These are phyloP conservation scores for Rhizophagus clarus DNA, from an alignment of 192 early-diverging fungal genomes.

Conservation along the genomic window DNA sequence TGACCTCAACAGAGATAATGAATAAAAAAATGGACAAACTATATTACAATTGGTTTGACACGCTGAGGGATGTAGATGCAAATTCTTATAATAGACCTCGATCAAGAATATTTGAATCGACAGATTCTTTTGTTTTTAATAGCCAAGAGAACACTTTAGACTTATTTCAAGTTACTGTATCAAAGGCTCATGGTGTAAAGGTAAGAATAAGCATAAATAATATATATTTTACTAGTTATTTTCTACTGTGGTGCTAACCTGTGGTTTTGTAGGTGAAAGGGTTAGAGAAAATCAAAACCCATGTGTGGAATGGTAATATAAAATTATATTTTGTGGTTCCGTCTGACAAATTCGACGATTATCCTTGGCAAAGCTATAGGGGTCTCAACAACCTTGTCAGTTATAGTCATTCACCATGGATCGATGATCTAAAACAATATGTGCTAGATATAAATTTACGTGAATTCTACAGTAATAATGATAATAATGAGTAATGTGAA, in stretches of 20 bases:
- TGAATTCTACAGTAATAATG: no score
- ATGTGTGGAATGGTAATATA: neutral
- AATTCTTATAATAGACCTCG: neutral
- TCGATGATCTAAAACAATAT: no score
- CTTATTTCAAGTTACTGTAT: neutral
- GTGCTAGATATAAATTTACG: no score
- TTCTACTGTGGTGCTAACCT: neutral
- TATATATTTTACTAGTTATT: neutral
- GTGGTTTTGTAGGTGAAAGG: no score
- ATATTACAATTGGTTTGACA: neutral
- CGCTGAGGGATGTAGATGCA: neutral
- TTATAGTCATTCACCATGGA: no score
- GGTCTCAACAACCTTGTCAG: neutral
- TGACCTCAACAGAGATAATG: neutral
- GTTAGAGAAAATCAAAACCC: neutral
- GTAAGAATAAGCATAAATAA: neutral
- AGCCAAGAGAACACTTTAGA: neutral
- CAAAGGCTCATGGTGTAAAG: neutral
- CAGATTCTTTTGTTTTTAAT: neutral
- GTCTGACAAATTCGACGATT: neutral
- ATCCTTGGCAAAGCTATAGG: neutral
- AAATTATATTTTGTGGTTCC: neutral
- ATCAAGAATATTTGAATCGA: neutral
- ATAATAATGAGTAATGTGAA: no score
- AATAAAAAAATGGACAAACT: neutral